phyloP scores from a whole-genome alignment of 2,329 filamentous ascomycete genomes.

The Colletotrichum ledebouriae region DNA sequence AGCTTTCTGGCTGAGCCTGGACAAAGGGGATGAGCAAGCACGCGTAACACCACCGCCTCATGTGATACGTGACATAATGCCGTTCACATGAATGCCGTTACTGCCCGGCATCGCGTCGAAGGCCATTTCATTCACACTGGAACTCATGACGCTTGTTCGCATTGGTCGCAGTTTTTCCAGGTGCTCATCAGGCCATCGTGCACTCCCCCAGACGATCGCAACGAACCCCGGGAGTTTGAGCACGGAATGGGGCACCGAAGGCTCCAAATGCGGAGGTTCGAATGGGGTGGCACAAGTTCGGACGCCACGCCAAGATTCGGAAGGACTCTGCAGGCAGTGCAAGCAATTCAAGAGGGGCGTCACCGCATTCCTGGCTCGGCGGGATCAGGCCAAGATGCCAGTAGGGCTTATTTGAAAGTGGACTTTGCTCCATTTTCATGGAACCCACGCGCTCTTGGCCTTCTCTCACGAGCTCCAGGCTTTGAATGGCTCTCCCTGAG shows the following conservation, averaged over 20 bases:
- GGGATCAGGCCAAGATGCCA: conserved; percentile 37
- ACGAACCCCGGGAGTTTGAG: conserved; percentile 25
- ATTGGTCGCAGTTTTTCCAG: conserved; percentile 18
- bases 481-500: conserved; percentile 23
- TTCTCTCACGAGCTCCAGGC: conserved; percentile 33
- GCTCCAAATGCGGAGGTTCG: conserved; percentile 35
- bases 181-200: conserved; percentile 29
- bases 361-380: conserved; percentile 31
- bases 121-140: neutral
- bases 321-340: conserved; percentile 37
- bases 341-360: conserved; percentile 28
- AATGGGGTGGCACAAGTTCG: conserved; percentile 37
- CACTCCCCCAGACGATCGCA: conserved; percentile 22
- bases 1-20: conserved; percentile 35
- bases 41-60: neutral
- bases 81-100: neutral
- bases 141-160: conserved; percentile 24
- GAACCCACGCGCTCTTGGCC: conserved; percentile 36
- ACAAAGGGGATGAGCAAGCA: conserved; percentile 3
- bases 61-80: neutral
- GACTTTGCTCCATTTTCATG: conserved; percentile 33
- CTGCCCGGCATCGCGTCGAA: conserved; percentile 3
- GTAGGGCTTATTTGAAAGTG: conserved; percentile 30
- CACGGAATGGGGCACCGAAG: conserved; percentile 24
- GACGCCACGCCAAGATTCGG: conserved; percentile 33